Base-by-base conservation (phyloP, 1,284 basidiomycete genomes). In the Rhodotorula sp. region DNA sequence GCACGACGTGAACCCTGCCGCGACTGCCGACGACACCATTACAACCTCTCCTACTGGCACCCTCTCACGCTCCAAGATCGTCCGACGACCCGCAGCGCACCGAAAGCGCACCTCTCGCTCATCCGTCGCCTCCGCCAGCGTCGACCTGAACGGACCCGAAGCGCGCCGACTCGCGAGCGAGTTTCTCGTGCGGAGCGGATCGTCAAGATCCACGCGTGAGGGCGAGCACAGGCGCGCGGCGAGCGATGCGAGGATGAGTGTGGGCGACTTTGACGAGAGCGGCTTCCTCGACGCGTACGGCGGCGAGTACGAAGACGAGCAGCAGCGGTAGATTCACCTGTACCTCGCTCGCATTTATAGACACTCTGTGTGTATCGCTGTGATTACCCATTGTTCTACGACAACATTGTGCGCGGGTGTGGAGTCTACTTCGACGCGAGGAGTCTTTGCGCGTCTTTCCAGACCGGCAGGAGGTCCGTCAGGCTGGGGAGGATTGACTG, bases 41-140 rank as follows among this genome's bases (percentile, higher is more conserved):
- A 31, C 56, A 7, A 15, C 57, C 40, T 9, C 26, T 8, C 56
- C 50, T 30, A 48, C 40, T 51, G 30, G 24, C 31, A 40, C 51
- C 15, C 48, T 61, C 40, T 69, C 67, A 0, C 63, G 64, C 50
- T 52, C 59, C 34, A 66, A 60, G 48, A 28, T 69, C 34, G 37
- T 55, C 4, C 64, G 68, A 6, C 59, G 68, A 8, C 64, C 68
- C 10, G 24, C 57, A 13, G 61, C 51, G 2, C 50, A 26, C 15
- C 61, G 65, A n/a, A 69, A 69, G 28, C 68, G 64, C 28, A 59
- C 67, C n/a, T 68, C 67, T n/a, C 46, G 58, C 16, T 65, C 63
- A 2, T 44, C 53, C 53, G n/a, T 22, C 34, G 40, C 51, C 13
- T n/a, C 34, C 37, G 40, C 44, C 22, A 54, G 50, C n/a, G 28